Conservation (phyloP, 176 grass and related monocot genomes). For the Calamus simplicifolius region DNA sequence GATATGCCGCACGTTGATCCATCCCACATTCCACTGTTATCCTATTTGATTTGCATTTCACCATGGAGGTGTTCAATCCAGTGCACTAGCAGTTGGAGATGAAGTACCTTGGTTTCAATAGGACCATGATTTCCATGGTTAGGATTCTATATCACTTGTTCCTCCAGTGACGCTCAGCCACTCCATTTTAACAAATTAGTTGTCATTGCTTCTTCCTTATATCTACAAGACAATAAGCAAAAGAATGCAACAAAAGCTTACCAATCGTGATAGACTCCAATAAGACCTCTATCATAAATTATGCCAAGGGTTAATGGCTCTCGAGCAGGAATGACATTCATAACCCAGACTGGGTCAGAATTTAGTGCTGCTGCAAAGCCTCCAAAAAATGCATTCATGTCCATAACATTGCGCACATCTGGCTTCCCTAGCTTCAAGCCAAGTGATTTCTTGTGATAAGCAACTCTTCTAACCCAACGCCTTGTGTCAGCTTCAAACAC, state of each 20-base stretch:
- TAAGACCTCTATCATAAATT: constrained; percentile 81
- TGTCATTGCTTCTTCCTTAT: no score
- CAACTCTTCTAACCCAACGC: constrained; percentile 52
- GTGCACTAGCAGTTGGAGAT: no score
- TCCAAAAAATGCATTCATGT: constrained; percentile 87
- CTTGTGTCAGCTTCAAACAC: constrained; percentile 60
- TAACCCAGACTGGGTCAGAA: constrained; percentile 74
- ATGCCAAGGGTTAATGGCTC: constrained; percentile 60
- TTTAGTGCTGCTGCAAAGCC: constrained; percentile 62
- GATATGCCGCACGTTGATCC: no score
- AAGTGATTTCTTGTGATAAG: constrained; percentile 75
- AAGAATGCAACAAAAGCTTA: constrained; percentile 10
- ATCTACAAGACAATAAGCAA: no score
- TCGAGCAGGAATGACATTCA: constrained; percentile 79
- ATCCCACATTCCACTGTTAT: no score
- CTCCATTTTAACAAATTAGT: no score
- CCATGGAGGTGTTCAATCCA: no score
- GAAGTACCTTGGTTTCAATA: no score
- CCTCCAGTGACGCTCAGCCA: no score
- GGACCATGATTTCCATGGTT: no score
- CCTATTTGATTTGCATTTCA: no score
- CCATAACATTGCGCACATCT: constrained; percentile 64
- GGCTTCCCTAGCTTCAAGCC: constrained; percentile 56
- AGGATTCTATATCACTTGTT: no score
- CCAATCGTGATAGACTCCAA: constrained; percentile 94